phyloP scores from a whole-genome alignment of 2,329 filamentous ascomycete genomes.

The Incumbomyces delicatus region DNA sequence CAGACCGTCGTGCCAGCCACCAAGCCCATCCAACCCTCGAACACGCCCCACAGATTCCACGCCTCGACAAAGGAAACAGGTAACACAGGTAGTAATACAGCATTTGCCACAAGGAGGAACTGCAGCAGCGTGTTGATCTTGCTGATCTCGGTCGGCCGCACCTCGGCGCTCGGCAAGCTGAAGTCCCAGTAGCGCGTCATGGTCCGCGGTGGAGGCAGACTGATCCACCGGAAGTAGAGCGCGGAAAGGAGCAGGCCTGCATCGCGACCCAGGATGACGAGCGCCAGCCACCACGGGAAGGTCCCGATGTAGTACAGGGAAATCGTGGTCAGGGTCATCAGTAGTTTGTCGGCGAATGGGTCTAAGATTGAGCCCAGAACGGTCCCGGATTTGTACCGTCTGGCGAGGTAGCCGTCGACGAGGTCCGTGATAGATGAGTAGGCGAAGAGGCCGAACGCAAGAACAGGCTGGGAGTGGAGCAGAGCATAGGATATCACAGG shows the following conservation, averaged over 20 bases:
- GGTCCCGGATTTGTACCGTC: conserved; percentile 77
- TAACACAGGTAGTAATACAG: conserved; percentile 69
- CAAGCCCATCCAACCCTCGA: conserved; percentile 49
- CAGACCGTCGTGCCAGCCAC: conserved; percentile 85
- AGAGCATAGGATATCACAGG: conserved; percentile 84
- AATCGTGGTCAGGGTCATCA: conserved; percentile 86
- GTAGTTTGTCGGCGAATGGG: conserved; percentile 89
- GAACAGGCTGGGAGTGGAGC: conserved; percentile 67
- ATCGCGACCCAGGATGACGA: conserved; percentile 84
- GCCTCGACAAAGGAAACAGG: conserved; percentile 44
- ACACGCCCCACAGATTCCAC: conserved; percentile 54
- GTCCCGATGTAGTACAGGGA: conserved; percentile 49
- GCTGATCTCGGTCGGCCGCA: conserved; percentile 35
- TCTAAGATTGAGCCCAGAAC: conserved; percentile 92
- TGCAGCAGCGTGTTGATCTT: conserved; percentile 87
- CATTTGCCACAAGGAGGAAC: conserved; percentile 72
- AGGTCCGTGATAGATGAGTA: conserved; percentile 89
- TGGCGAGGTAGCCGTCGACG: conserved; percentile 87
- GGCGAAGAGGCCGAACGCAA: conserved; percentile 75
- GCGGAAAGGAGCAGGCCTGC: conserved; percentile 72
- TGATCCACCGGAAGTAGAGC: conserved; percentile 93
- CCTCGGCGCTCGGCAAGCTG: conserved; percentile 54
- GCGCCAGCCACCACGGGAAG: conserved; percentile 81
- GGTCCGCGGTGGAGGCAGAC: conserved; percentile 84
- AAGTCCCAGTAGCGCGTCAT: conserved; percentile 95